phyloP scores from a whole-genome alignment of 208 protist genomes.

The Trypanosoma melophagium region DNA sequence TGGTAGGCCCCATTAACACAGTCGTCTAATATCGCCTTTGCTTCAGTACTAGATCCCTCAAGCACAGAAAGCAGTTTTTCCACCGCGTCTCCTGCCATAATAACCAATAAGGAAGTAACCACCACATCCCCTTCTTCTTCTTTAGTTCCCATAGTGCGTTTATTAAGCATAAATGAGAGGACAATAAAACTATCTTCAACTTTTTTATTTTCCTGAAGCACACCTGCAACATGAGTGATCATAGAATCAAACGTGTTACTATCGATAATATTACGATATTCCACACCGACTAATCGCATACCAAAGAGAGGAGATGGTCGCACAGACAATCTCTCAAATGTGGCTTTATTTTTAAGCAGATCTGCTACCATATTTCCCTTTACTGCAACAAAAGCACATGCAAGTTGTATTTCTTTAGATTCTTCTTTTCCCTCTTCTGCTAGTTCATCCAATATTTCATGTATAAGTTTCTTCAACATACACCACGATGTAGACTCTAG shows the following conservation, averaged over 20 bases:
- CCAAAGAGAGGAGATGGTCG: constrained; percentile 11
- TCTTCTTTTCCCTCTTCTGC: not conserved
- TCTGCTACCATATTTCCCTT: not conserved
- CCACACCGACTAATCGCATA: constrained; percentile 8
- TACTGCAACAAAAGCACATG: constrained; percentile 16
- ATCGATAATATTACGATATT: constrained; percentile 16
- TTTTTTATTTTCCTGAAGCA: not conserved
- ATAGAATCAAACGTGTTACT: not conserved
- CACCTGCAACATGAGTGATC: not conserved
- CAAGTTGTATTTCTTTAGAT: constrained; percentile 3
- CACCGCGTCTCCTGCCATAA: not conserved
- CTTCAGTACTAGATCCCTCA: not conserved
- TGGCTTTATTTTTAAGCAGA: not conserved
- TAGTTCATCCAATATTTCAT: not conserved
- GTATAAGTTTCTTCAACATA: constrained; percentile 11
- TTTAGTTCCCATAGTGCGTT: not conserved
- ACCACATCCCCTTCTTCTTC: constrained; percentile 4
- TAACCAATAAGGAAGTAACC: not conserved
- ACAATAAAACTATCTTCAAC: constrained; percentile 8
- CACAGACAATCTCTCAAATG: constrained; percentile 1
- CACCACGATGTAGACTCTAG: constrained; percentile 7
- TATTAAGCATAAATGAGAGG: constrained; percentile 10
- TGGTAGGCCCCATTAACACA: constrained; percentile 11
- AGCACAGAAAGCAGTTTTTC: not conserved
- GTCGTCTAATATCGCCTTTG: constrained; percentile 9